phyloP scores from a whole-genome alignment of 2,329 filamentous ascomycete genomes.

The Proliferodiscus dingleyae region DNA sequence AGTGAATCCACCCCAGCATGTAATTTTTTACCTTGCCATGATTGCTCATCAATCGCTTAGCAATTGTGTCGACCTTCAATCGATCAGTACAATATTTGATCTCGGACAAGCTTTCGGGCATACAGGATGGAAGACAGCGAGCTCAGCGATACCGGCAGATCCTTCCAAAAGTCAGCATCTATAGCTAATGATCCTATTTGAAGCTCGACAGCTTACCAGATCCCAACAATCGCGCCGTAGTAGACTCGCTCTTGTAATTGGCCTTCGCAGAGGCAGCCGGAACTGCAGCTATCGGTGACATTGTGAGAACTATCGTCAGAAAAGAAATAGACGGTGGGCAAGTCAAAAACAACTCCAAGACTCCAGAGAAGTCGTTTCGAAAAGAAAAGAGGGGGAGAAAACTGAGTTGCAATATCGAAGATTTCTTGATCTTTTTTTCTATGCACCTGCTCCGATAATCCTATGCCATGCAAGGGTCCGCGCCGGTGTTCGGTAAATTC shows the following conservation, averaged over 20 bases:
- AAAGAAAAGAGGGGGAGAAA: conserved; percentile 2
- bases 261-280: conserved; percentile 36
- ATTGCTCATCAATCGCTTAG: conserved; percentile 99
- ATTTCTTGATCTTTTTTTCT: background rate
- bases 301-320: too few relatives aligned
- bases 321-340: too few relatives aligned
- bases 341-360: too few relatives aligned
- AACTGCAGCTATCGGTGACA: conserved; percentile 30
- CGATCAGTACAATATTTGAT: conserved; percentile 24
- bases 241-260: conserved; percentile 77
- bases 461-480: background rate
- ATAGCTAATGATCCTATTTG: background rate
- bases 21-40: conserved; percentile 59
- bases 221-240: conserved; percentile 79
- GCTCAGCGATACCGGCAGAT: conserved; percentile 86
- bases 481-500: background rate
- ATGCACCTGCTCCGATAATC: conserved; percentile 1
- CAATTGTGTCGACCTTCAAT: conserved; percentile 86
- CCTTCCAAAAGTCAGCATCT: conserved; percentile 47
- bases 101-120: conserved; percentile 22
- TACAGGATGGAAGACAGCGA: conserved; percentile 90
- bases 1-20: conserved; percentile 21
- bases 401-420: conserved; percentile 1
- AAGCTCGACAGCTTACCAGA: conserved; percentile 59
- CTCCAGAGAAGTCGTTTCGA: background rate